Base-by-base conservation (phyloP, 805 yeast species). In the Kodamaea lidongshanica region DNA sequence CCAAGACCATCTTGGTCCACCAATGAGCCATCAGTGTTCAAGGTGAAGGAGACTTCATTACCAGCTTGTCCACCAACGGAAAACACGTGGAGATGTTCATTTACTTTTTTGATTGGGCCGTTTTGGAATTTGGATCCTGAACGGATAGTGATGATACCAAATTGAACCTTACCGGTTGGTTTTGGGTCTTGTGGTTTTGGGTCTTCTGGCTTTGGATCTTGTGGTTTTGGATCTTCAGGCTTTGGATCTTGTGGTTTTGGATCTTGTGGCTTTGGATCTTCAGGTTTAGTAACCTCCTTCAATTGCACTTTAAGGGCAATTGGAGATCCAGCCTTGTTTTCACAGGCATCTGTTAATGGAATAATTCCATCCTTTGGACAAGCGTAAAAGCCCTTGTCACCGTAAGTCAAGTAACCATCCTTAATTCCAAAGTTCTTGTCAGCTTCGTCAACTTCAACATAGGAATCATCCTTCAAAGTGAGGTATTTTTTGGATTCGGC, bases 31-130 rank as follows among this genome's bases (percentile, higher is more conserved):
- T 55, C 60, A 9, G 35, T 25, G 18, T 43, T 38, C 38, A 57
- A 46, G 7, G 49, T 39, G 20, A 57, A 42, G 19, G 37, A 27
- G 25, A 54, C 41, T 24, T 37, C 51, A 6, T 38, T 37, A 12
- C 62, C 64, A 12, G 50, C 51, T 17, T 27, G 12, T 5, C 61
- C 62, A 11, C 61, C 64, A 19, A 57, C 59, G 7, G 55, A 38
- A 36, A 56, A 57, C 3, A 56, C 61, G 28, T 52, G 59, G 6
- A 51, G 50, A 42, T 57, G 60, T 3, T 48, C 36, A 7, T 36
- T 42, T 10, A 51, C 61, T 38, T 54, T 54, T 34, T 42, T 52
- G 40, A 54, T 49, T 3, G 48, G 29, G 6, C 39, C 28, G 40
- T 49, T 36, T 30, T 55, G 55, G 40, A 56, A 46, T 13, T 39